Percentiles rank a stretch among this genome's conserved stretches.
Conservation (phyloP, 148 eudicot species). For the Rhododendron griersonianum region DNA sequence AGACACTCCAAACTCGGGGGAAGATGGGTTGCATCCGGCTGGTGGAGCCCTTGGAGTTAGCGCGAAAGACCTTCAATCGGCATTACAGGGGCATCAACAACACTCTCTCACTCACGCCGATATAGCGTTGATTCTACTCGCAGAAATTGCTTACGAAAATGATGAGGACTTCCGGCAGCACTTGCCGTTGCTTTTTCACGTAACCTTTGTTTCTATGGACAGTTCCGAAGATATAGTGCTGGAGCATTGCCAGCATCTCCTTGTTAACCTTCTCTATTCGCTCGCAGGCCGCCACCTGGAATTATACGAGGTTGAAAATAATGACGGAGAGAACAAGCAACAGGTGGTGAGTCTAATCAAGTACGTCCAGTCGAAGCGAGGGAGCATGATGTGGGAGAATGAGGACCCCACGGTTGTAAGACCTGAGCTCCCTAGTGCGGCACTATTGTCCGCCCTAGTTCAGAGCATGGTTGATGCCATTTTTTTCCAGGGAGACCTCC, state of each 20-base stretch:
- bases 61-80: constrained; percentile 98
- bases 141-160: constrained; percentile 97
- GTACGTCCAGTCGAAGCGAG: constrained; percentile 95
- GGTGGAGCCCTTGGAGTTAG: constrained; percentile 63
- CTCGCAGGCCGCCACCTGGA: constrained; percentile 98
- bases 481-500: constrained; percentile 94
- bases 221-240: constrained; percentile 98
- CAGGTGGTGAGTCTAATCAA: constrained; percentile 95
- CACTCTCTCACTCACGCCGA: constrained; percentile 96
- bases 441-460: constrained; percentile 91
- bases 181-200: constrained; percentile 91
- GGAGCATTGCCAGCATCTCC: constrained; percentile 97
- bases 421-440: constrained; percentile 93
- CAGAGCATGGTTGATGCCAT: constrained; percentile 99
- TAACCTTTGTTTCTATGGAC: constrained; percentile 97
- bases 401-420: constrained; percentile 85
- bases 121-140: constrained; percentile 89
- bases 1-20: constrained; percentile 96
- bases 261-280: constrained; percentile 86
- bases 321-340: constrained; percentile 96
- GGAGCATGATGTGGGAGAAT: constrained; percentile 99
- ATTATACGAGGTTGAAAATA: constrained; percentile 87
- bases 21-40: constrained; percentile 70
- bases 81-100: constrained; percentile 97
- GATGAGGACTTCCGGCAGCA: constrained; percentile 97